phyloP scores from a whole-genome alignment of 768 basidiomycete genomes.

The Mycena vitilis region DNA sequence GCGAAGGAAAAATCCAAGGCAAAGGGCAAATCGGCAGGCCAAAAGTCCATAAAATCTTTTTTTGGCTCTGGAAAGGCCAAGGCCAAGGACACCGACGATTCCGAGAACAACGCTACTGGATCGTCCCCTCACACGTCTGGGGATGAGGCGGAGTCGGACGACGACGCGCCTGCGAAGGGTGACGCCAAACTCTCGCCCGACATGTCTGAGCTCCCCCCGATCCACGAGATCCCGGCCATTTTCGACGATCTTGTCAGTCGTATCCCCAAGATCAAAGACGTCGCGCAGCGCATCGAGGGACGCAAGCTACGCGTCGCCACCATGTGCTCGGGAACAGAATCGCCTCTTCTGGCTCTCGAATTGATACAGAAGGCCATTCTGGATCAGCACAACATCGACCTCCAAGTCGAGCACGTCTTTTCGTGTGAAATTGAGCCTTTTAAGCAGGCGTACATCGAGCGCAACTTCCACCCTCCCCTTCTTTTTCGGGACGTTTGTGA shows the following conservation, averaged over 20 bases:
- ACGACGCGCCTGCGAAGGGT: constrained; percentile 49
- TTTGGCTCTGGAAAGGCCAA: constrained; percentile 54
- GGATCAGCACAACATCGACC: constrained; percentile 69
- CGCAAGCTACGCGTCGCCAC: constrained; percentile 93
- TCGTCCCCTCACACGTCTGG: constrained; percentile 40
- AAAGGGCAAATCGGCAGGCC: constrained; percentile 54
- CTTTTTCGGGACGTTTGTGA: constrained; percentile 96
- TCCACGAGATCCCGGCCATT: constrained; percentile 76
- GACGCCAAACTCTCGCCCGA: constrained; percentile 62
- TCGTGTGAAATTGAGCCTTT: constrained; percentile 98
- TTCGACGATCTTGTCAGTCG: constrained; percentile 80
- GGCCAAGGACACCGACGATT: constrained; percentile 44
- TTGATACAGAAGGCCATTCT: constrained; percentile 82
- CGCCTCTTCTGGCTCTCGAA: constrained; percentile 90
- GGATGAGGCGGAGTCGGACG: constrained; percentile 45
- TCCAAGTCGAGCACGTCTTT: constrained; percentile 92
- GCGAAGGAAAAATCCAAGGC: constrained; percentile 54
- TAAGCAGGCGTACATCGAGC: constrained; percentile 97
- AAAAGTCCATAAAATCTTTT: constrained; percentile 67
- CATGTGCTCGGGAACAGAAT: constrained; percentile 98
- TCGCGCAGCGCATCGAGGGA: constrained; percentile 76
- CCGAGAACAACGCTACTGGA: constrained; percentile 33
- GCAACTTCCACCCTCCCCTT: constrained; percentile 93
- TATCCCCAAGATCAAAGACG: constrained; percentile 72
- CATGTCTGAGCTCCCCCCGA: constrained; percentile 79